Evolutionary conservation across 2,329 filamentous ascomycete species (phyloP).

Genomic region (Didymosphaeria variabile): DNA sequence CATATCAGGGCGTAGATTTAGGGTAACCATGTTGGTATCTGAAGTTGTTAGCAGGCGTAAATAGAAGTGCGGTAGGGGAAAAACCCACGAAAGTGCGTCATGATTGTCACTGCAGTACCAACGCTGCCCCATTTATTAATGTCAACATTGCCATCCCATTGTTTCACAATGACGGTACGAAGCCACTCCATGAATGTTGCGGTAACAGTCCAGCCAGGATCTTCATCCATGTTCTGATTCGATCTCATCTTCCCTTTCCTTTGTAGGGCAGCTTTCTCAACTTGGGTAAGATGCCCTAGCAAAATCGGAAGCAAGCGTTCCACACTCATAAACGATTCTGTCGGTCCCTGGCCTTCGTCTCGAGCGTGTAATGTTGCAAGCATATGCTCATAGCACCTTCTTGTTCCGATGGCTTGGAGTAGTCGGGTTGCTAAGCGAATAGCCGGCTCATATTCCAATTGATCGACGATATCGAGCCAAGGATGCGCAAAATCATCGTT

Average conservation of each 20-base stretch:
- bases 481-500: slow-evolving; percentile 38
- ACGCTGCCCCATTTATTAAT: slow-evolving; percentile 75
- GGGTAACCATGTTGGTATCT: slow-evolving; percentile 31
- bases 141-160: slow-evolving; percentile 81
- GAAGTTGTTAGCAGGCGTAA: slow-evolving; percentile 22
- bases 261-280: slow-evolving; percentile 33
- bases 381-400: slow-evolving; percentile 60
- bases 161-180: slow-evolving; percentile 75
- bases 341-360: slow-evolving; percentile 1
- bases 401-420: slow-evolving; percentile 59
- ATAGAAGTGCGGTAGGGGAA: not conserved
- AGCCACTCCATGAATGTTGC: slow-evolving; percentile 71
- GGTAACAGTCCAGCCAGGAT: slow-evolving; percentile 49
- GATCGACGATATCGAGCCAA: slow-evolving; percentile 51
- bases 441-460: slow-evolving; percentile 61
- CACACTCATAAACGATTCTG: not conserved
- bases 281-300: slow-evolving; percentile 35
- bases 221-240: slow-evolving; percentile 24
- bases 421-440: slow-evolving; percentile 60
- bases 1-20: slow-evolving; percentile 66
- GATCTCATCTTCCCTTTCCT: slow-evolving; percentile 32
- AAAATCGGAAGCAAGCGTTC: slow-evolving; percentile 29
- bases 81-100: slow-evolving; percentile 71
- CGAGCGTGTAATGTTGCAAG: slow-evolving; percentile 40
- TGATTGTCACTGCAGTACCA: slow-evolving; percentile 78